These are phyloP conservation scores for Scedosporium dehoogii DNA, from an alignment of 2,329 filamentous ascomycete genomes.

Conservation along the genomic window DNA sequence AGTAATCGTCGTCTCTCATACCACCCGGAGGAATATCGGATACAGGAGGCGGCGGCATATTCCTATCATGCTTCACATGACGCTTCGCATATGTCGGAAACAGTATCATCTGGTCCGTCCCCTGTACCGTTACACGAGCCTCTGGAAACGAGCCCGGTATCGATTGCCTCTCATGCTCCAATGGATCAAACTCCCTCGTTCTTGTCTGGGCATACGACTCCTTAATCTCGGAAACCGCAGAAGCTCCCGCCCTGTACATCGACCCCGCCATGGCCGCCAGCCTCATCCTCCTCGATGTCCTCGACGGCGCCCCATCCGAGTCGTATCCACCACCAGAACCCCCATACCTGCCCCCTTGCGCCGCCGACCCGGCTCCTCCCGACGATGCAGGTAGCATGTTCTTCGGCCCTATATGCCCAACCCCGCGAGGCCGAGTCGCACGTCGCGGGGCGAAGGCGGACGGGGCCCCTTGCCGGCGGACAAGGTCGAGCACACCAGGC, in stretches of 20 bases:
- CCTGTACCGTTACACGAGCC: conserved; percentile 67
- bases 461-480: conserved; percentile 28
- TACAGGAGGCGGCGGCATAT: conserved; percentile 9
- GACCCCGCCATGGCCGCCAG: conserved; percentile 56
- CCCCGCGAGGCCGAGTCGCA: conserved; percentile 18
- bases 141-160: conserved; percentile 77
- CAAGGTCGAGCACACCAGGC: conserved; percentile 30
- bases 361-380: not conserved
- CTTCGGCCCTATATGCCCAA: conserved; percentile 6
- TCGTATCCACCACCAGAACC: conserved; percentile 7
- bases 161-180: conserved; percentile 21
- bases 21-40: conserved; percentile 26
- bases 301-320: conserved; percentile 17
- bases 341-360: not conserved
- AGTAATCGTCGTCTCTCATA: conserved; percentile 60
- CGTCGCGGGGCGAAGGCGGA: conserved; percentile 13
- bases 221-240: conserved; percentile 47
- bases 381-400: not conserved
- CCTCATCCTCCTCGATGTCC: conserved; percentile 67
- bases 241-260: conserved; percentile 45
- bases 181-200: conserved; percentile 20
- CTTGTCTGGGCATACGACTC: conserved; percentile 49
- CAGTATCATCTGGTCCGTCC: conserved; percentile 84
- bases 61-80: conserved; percentile 45
- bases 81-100: conserved; percentile 88